These are phyloP conservation scores for Neurospora sp. DNA, from an alignment of 495 filamentous ascomycete genomes.

Conservation along the genomic window DNA sequence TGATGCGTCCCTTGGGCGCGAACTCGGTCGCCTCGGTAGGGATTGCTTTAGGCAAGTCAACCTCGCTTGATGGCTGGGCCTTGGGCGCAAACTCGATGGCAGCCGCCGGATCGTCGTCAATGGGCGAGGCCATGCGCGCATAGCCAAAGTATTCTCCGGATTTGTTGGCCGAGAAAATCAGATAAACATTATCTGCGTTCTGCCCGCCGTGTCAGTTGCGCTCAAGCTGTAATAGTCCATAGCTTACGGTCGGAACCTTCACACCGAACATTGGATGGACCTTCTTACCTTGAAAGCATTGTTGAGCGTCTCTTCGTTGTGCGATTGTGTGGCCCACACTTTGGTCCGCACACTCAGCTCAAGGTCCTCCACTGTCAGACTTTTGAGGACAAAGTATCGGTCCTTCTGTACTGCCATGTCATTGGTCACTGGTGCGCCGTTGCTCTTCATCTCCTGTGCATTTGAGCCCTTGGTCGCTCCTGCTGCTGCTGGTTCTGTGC, in stretches of 20 bases:
- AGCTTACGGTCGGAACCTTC: not conserved
- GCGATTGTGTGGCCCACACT: constrained; percentile 90
- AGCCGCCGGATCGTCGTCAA: constrained; percentile 62
- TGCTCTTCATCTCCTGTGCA: constrained; percentile 13
- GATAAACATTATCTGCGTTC: constrained; percentile 79
- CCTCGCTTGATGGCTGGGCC: constrained; percentile 45
- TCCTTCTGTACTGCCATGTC: constrained; percentile 39
- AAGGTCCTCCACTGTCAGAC: constrained; percentile 87
- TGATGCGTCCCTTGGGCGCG: constrained; percentile 78
- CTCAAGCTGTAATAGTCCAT: constrained; percentile 4
- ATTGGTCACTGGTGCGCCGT: constrained; percentile 5
- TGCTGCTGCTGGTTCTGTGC: not conserved
- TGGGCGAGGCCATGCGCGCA: constrained; percentile 81
- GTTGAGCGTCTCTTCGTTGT: constrained; percentile 81
- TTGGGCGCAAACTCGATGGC: constrained; percentile 55
- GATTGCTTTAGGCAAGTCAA: constrained; percentile 62
- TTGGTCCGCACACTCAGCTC: constrained; percentile 80
- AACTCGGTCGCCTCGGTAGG: constrained; percentile 69
- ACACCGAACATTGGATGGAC: not conserved
- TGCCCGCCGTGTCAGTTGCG: constrained; percentile 19
- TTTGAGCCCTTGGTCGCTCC: constrained; percentile 2
- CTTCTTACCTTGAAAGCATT: constrained; percentile 68
- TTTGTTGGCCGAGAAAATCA: constrained; percentile 96
- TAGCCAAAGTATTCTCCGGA: constrained; percentile 97
- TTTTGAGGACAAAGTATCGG: constrained; percentile 89